Conservation (phyloP, 306 rosid genomes). For the Cucurbita maxima region DNA sequence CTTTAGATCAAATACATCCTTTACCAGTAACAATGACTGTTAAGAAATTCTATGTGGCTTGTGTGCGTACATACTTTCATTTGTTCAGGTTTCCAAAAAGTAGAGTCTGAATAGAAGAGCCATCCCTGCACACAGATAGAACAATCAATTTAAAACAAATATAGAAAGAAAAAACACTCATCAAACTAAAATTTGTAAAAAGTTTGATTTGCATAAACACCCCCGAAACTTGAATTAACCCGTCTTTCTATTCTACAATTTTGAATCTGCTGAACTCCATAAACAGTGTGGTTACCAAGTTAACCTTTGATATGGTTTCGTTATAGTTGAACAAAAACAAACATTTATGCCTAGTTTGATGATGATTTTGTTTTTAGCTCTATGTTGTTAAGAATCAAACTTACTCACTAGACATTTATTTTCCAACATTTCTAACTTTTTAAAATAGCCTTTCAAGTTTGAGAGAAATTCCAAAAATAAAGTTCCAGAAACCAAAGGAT, state of each 20-base stretch:
- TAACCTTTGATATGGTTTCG: too few species aligned
- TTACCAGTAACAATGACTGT: not conserved
- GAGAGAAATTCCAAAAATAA: not conserved
- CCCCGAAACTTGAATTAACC: not conserved
- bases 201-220: not conserved
- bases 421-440: not conserved
- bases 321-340: not conserved
- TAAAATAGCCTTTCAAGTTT: not conserved
- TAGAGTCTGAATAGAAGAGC: constrained; percentile 81
- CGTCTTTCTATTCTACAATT: not conserved
- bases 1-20: not conserved
- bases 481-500: too few species aligned
- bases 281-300: too few species aligned
- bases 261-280: not conserved
- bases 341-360: not conserved
- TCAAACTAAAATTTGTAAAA: not conserved
- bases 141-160: not conserved
- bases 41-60: not conserved
- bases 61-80: constrained; percentile 43
- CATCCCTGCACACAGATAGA: constrained; percentile 52
- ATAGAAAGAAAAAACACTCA: not conserved
- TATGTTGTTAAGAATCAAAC: not conserved
- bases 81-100: constrained; percentile 91
- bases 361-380: not conserved
- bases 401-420: not conserved